A percentile compares a stretch with the other conserved stretches of the same genome.
Evolutionary conservation across 306 rosid species (phyloP).

Genomic region (Acacia confusa): DNA sequence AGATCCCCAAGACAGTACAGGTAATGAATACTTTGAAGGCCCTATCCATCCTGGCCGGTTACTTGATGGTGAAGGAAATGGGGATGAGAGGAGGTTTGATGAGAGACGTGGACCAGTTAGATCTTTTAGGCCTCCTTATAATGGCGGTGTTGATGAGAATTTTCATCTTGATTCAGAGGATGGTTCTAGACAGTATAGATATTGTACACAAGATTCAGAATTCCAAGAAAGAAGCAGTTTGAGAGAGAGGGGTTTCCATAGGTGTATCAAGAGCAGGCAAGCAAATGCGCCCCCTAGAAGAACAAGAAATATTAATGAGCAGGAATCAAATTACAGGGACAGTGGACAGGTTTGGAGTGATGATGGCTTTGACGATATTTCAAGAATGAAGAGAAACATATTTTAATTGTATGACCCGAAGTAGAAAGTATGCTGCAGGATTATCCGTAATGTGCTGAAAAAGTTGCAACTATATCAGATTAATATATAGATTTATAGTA

Average conservation of each 20-base stretch:
- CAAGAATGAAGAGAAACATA: constrained; percentile 74
- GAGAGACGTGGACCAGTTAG: constrained; percentile 75
- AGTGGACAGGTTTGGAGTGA: constrained; percentile 74
- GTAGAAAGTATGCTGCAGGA: constrained; percentile 18
- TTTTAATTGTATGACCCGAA: constrained; percentile 41
- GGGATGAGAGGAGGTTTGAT: constrained; percentile 69
- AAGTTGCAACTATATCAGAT: no score
- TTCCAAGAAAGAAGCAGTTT: constrained; percentile 74
- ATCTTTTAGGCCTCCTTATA: constrained; percentile 68
- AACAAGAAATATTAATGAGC: constrained; percentile 72
- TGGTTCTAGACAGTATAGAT: constrained; percentile 63
- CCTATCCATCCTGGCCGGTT: constrained; percentile 64
- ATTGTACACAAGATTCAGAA: constrained; percentile 67
- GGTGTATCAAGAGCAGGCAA: constrained; percentile 64
- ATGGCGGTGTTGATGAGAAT: constrained; percentile 53
- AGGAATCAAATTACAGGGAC: constrained; percentile 66
- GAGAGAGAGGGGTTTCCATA: constrained; percentile 72
- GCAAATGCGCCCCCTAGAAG: constrained; percentile 69
- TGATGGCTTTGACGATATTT: constrained; percentile 62
- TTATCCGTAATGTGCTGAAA: constrained; percentile 17
- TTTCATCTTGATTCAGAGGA: constrained; percentile 67
- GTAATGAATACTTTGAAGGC: constrained; percentile 56
- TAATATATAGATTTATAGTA: no score
- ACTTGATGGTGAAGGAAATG: constrained; percentile 63
- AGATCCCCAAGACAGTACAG: constrained; percentile 65